Base-by-base conservation (phyloP, 108 stramenopile species). In the Mediolabrus comicus region DNA sequence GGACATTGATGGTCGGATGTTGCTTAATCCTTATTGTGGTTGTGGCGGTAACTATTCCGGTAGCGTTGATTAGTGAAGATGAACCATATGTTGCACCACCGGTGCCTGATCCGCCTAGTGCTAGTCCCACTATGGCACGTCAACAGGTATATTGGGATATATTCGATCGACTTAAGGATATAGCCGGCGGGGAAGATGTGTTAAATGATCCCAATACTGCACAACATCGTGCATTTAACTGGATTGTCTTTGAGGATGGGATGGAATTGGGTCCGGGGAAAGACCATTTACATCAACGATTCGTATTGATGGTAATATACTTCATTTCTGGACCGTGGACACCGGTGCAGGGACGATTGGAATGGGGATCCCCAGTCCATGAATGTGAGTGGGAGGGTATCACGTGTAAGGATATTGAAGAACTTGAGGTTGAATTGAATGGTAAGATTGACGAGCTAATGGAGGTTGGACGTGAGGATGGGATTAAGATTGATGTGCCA, bases 301-400 rank as follows among this genome's bases (percentile, higher is more conserved):
- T 72, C 30, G 71, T 79, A 4, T 41, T 72, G 12, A 79, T 79
- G 77, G 77, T 79, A 24, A 73, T 79, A 59, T 79, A 79, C 34
- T 79, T 79, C 16, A 68, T 68, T 46, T 28, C 24, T 49, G 74
- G 74, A 22, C 74, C 74, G 61, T 75, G 74, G 72, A 67, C 77
- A 24, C 71, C 72, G 2, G 60, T 79, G 59, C 72, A 62, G 51
- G 66, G 72, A 11, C 28, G 55, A 41, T 59, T 79, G 65, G 77
- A 79, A 59, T 79, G 77, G 77, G 77, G 77, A 0, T 41, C 36
- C 24, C 71, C 71, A 2, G 77, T 79, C 2, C 77, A 79, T 41
- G 77, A 79, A 26, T 79, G 77, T 51, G 77, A 79, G 35, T 79
- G 77, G 77, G 77, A 79, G 65, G 71, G 71, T 0, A 35, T 79